Evolutionary conservation across 2,329 filamentous ascomycete genomes (phyloP), one percentile per base, ranked within the genome.

Genomic region (Penicillium carneum): DNA sequence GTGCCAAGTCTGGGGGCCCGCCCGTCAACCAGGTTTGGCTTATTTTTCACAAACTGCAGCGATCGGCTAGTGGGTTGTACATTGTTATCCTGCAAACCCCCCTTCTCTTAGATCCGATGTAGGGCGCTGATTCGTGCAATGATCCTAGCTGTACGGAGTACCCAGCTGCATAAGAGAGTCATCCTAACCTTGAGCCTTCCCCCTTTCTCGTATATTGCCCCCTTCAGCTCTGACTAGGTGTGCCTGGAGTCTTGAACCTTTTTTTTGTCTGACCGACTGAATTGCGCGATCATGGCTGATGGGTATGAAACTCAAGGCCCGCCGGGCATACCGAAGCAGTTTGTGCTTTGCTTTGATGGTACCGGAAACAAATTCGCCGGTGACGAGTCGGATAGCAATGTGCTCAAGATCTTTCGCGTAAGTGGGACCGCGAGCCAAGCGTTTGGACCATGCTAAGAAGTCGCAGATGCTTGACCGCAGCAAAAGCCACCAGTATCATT

Each of bases 341-440:
- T 80, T 50, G 77, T 80, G 47, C 71, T 80, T 23, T 80, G 77
- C 62, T 80, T 80, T 57, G 74, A 82, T 69, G 80, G 80, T 34
- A 81, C 80, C 0, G 79, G 79, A 5, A 81, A 80, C 58, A 80
- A 77, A 54, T 81, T 79, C 59, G 71, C 71, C 14, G 79, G 80
- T 18, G 80, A 79, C 57, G 74, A 78, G 51, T 76, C 76, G 3
- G 80, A 81, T 64, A 81, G 79, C 69, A 82, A 81, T 71, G 80
- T 82, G 34, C 71, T 82, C 50, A 82, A 79, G 64, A 79, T 81
- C 33, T 81, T 79, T 71, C 77, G 77, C 39, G 78, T 79, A 72
- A 70, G 73, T 69, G 39, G 14, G 23, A 45, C 29, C 18, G 16
- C 20, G 38, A 43, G 51, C 51, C 45, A 60, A 60, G 57, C 34